Percentiles rank a stretch among this genome's conserved stretches.
phyloP scores from a whole-genome alignment of 164 flowering plant species.

The Pachysandra terminalis region DNA sequence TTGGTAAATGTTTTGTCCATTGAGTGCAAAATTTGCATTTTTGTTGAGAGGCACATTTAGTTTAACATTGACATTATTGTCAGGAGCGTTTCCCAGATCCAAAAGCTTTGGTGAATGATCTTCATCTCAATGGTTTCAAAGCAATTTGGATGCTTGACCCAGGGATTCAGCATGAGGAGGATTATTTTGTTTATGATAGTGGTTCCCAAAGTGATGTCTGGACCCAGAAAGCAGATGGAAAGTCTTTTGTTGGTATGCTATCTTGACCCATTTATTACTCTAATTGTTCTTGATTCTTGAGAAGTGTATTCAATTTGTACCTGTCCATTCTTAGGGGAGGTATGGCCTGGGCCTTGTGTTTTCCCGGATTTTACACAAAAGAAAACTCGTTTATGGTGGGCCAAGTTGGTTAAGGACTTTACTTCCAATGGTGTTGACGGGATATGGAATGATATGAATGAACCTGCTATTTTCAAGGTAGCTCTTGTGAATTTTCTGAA shows the following conservation, averaged over 20 bases:
- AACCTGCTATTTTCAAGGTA: slow-evolving; percentile 93
- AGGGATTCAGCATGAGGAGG: slow-evolving; percentile 77
- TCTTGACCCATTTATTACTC: slow-evolving; percentile 3
- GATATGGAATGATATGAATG: slow-evolving; percentile 99
- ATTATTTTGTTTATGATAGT: slow-evolving; percentile 83
- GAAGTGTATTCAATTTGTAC: not conserved
- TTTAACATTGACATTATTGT: not conserved
- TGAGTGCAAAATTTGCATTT: not conserved
- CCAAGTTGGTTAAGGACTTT: slow-evolving; percentile 76
- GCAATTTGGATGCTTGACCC: slow-evolving; percentile 99
- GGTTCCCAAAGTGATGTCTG: slow-evolving; percentile 75
- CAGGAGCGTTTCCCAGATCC: slow-evolving; percentile 84
- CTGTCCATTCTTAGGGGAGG: slow-evolving; percentile 55
- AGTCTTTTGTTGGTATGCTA: slow-evolving; percentile 63
- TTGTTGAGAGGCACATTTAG: not conserved
- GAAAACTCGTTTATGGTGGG: slow-evolving; percentile 92
- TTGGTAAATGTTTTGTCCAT: not conserved
- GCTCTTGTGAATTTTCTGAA: not conserved
- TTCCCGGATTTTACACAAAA: slow-evolving; percentile 91
- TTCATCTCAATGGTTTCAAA: slow-evolving; percentile 74
- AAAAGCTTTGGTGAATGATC: slow-evolving; percentile 56
- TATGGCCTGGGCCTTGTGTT: slow-evolving; percentile 98
- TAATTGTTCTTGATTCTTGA: slow-evolving; percentile 1
- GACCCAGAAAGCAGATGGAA: slow-evolving; percentile 71
- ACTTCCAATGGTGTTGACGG: slow-evolving; percentile 91